phyloP scores from a whole-genome alignment of 2,329 filamentous ascomycete species.

The Diaporthe ampelina region DNA sequence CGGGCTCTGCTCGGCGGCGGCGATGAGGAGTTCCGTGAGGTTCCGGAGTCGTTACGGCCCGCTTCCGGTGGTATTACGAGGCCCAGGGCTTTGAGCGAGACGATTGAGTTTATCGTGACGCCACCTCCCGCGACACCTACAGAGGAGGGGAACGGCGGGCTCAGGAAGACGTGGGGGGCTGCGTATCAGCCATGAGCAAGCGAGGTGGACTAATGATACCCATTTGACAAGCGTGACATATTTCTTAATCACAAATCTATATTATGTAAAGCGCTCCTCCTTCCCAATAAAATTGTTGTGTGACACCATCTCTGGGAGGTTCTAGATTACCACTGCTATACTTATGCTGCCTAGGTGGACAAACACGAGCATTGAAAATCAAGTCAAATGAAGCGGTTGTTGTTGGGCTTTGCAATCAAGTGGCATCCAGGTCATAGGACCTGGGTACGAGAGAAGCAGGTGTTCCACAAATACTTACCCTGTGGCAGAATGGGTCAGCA shows the following conservation, averaged over 20 bases:
- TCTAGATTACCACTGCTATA: not conserved
- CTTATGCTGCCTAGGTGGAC: no score
- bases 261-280: not conserved
- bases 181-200: conserved; percentile 5
- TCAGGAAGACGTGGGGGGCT: conserved; percentile 31
- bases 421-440: no score
- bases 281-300: not conserved
- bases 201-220: conserved; percentile 17
- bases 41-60: conserved; percentile 33
- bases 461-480: not conserved
- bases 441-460: not conserved
- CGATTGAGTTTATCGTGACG: conserved; percentile 40
- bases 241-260: conserved; percentile 4
- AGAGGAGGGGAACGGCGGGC: not conserved
- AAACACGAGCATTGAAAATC: not conserved
- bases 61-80: conserved; percentile 1
- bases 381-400: not conserved
- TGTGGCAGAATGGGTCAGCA: not conserved
- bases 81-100: conserved; percentile 38
- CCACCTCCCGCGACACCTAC: conserved; percentile 34
- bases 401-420: not conserved
- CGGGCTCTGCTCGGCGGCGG: conserved; percentile 34
- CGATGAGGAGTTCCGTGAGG: not conserved
- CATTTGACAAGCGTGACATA: conserved; percentile 5
- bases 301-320: not conserved